These are phyloP conservation scores for Chlorella variabilis DNA, from an alignment of 163 green algal genomes.

Conservation along the genomic window DNA sequence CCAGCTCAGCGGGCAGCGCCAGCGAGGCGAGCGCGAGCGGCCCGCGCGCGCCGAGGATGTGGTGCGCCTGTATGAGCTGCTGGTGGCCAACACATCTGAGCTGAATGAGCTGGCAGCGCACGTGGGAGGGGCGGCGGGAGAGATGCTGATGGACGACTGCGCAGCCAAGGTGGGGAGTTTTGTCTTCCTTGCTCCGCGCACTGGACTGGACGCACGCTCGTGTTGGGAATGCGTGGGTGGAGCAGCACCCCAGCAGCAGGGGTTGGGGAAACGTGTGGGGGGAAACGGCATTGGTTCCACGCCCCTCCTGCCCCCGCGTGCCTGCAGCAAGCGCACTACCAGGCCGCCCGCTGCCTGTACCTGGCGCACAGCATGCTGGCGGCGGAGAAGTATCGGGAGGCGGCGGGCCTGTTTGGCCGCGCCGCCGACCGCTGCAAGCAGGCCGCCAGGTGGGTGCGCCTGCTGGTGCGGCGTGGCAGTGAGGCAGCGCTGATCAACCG, in stretches of 20 bases:
- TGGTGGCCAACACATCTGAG: slow-evolving; percentile 42
- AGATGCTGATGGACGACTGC: slow-evolving; percentile 62
- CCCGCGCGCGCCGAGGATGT: slow-evolving; percentile 62
- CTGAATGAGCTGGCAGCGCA: slow-evolving; percentile 58
- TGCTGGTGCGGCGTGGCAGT: too few relatives aligned
- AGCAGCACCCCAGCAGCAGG: too few relatives aligned
- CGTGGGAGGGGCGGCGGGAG: slow-evolving; percentile 60
- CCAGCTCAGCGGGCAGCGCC: slow-evolving; percentile 20
- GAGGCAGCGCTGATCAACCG: too few relatives aligned
- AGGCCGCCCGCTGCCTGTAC: slow-evolving; percentile 58
- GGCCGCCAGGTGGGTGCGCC: slow-evolving; percentile 60
- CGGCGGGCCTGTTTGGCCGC: slow-evolving; percentile 61
- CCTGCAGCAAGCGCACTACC: slow-evolving; percentile 52
- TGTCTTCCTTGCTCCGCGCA: too few relatives aligned
- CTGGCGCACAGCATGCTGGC: slow-evolving; percentile 56
- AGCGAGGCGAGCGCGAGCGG: slow-evolving; percentile 27
- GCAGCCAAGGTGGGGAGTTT: slow-evolving; percentile 47
- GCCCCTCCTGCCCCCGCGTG: neutral
- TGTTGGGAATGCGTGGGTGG: too few relatives aligned
- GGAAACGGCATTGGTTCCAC: too few relatives aligned
- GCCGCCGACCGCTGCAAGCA: slow-evolving; percentile 44
- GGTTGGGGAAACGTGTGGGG: too few relatives aligned
- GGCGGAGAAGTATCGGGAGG: slow-evolving; percentile 48
- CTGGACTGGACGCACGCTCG: too few relatives aligned
- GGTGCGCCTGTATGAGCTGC: slow-evolving; percentile 57